Base-by-base conservation (phyloP, 1,284 basidiomycete species). In the Albatrellus sp. region DNA sequence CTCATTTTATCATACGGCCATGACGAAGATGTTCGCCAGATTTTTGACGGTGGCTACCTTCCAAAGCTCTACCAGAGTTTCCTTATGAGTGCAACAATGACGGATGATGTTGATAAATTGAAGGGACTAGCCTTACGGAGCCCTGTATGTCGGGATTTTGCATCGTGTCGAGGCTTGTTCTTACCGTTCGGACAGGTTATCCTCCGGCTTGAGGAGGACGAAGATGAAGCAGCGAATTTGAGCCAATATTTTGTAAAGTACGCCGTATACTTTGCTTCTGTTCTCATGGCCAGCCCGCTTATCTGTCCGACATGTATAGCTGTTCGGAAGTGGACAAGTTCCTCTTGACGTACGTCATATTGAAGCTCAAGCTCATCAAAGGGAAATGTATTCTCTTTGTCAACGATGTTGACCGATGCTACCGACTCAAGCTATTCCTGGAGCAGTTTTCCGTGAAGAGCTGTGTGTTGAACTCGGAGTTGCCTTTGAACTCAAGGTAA, bases 321-420 rank as follows among this genome's bases (percentile, higher is more conserved):
- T 91, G 87, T 52, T 82, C 88, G 5, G 92, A 97, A 72, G 79
- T 82, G 51, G 91, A 97, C 75, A 98, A 97, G 66, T 98, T 97
- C 63, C 77, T 98, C 14, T 73, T 98, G 50, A 80, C 82, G 19
- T 98, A 94, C 57, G 91, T 98, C 33, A 90, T 98, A 51, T 77
- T 97, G 54, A 96, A 94, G 63, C 79, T 98, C 54, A 88, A 82
- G 60, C 80, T 98, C 48, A 86, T 98, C 64, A 83, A 88, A 58
- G 96, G 96, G 43, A 98, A 98, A 76, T 90, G 85, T 53, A 86
- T 99, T 54, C 67, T 99, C 42, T 99, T 99, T 56, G 96, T 98
- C 46, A 98, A 98, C 67, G 86, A 92, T 57, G 85, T 97, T 41
- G 94, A 98, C 56, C 79, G 96, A 24, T 86, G 86, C 40, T 98